Evolutionary conservation across 225 moss, liverwort and hornwort genomes (phyloP).

Genomic region (Lunularia cruciata): DNA sequence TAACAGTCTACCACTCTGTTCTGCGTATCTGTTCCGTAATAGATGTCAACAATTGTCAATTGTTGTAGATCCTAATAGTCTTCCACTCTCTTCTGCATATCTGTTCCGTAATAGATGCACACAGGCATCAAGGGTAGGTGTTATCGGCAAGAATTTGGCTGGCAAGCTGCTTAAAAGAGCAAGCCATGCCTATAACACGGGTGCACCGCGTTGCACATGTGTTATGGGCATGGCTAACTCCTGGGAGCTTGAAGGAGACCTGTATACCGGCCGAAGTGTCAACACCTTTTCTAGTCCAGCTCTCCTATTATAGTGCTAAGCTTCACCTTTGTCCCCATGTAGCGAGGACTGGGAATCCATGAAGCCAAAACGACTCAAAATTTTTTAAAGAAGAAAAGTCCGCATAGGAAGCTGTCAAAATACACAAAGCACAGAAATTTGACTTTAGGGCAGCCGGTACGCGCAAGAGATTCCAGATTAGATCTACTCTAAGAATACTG

Average conservation of each 20-base stretch:
- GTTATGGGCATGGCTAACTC: no score
- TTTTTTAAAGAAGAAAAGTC: conserved; percentile 15
- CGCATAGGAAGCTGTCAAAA: conserved; percentile 19
- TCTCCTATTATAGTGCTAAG: neutral
- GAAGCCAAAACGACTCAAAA: conserved; percentile 13
- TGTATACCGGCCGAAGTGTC: neutral
- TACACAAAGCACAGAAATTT: neutral
- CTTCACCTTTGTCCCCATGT: conserved; percentile 16
- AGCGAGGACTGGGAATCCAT: conserved; percentile 12
- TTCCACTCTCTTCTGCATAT: neutral
- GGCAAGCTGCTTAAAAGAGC: neutral
- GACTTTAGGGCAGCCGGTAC: neutral
- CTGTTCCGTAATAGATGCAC: neutral
- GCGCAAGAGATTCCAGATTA: neutral
- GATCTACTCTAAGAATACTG: neutral
- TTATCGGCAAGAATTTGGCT: neutral
- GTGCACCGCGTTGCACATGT: neutral
- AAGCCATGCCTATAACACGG: neutral
- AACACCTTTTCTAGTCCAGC: conserved; percentile 10
- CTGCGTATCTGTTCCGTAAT: no score
- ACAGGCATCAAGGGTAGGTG: neutral
- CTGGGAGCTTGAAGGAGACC: neutral
- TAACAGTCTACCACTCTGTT: no score
- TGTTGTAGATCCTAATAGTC: no score
- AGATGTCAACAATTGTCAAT: no score